These are phyloP conservation scores for Pleomassaria siparia DNA, from an alignment of 2,329 filamentous ascomycete genomes.

Conservation along the genomic window DNA sequence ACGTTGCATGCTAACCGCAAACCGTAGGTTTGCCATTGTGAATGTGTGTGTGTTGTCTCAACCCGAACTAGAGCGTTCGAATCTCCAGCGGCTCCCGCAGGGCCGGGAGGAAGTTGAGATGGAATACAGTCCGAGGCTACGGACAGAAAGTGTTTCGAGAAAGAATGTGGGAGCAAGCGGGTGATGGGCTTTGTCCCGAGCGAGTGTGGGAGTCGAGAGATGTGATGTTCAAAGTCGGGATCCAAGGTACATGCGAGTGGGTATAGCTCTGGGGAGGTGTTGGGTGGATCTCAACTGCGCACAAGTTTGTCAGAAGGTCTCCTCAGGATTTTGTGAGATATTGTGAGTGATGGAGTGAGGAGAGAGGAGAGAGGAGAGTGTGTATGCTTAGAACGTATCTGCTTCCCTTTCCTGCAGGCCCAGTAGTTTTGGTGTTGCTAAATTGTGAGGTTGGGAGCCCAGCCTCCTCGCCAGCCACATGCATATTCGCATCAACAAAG, in stretches of 20 bases:
- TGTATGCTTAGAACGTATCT: slow-evolving; percentile 38
- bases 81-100: slow-evolving; percentile 45
- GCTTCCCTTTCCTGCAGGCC: slow-evolving; percentile 29
- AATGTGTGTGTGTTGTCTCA: slow-evolving; percentile 24
- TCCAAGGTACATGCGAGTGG: slow-evolving; percentile 19
- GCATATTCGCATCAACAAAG: slow-evolving; percentile 16
- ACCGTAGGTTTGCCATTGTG: slow-evolving; percentile 52
- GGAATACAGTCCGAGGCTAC: slow-evolving; percentile 34
- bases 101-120: slow-evolving; percentile 38
- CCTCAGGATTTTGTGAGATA: slow-evolving; percentile 14
- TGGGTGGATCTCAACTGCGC: slow-evolving; percentile 36
- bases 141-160: slow-evolving; percentile 14
- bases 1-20: slow-evolving; percentile 55
- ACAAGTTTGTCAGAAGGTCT: slow-evolving; percentile 35
- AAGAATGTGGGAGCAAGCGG: slow-evolving; percentile 21
- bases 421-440: slow-evolving; percentile 33
- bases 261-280: slow-evolving; percentile 30
- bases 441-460: slow-evolving; percentile 40
- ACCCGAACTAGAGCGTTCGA: slow-evolving; percentile 23
- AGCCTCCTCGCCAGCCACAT: no score
- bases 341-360: slow-evolving; percentile 20
- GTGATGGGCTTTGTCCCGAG: slow-evolving; percentile 24
- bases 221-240: slow-evolving; percentile 16
- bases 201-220: slow-evolving; percentile 15
- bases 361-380: slow-evolving; percentile 26